These are phyloP conservation scores for Endothia cerciana DNA, from an alignment of 2,329 filamentous ascomycete genomes.

Conservation along the genomic window DNA sequence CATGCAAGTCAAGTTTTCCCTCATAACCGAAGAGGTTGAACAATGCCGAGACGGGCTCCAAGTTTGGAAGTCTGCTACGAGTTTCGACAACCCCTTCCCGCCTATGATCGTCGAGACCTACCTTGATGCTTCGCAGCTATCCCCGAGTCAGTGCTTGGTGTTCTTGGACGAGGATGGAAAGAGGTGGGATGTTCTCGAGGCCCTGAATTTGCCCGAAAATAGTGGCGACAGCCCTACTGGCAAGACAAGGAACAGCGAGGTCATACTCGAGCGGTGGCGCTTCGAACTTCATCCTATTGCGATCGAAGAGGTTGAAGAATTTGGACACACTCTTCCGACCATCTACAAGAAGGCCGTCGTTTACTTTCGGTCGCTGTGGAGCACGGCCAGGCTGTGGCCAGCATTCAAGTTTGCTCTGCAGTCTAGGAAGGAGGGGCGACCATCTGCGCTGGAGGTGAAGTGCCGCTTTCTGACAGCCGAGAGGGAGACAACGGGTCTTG, in stretches of 20 bases:
- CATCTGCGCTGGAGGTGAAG: conserved; percentile 70
- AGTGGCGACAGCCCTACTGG: conserved; percentile 50
- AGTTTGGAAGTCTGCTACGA: conserved; percentile 80
- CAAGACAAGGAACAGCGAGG: conserved; percentile 63
- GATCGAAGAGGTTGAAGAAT: conserved; percentile 56
- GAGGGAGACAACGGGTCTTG: conserved; percentile 57
- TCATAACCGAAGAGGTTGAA: conserved; percentile 91
- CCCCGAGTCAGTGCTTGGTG: conserved; percentile 84
- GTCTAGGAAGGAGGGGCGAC: conserved; percentile 71
- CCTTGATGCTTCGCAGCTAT: conserved; percentile 77
- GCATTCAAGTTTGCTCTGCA: conserved; percentile 82
- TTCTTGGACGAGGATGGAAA: conserved; percentile 87
- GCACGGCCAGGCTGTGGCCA: conserved; percentile 80
- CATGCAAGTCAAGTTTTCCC: conserved; percentile 73
- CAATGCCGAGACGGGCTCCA: conserved; percentile 80
- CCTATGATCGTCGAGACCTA: conserved; percentile 90
- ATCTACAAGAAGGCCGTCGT: conserved; percentile 98
- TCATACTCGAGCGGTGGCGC: conserved; percentile 89
- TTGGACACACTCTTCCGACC: conserved; percentile 71
- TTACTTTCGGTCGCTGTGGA: conserved; percentile 86
- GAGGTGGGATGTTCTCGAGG: conserved; percentile 88
- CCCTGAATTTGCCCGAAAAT: conserved; percentile 67
- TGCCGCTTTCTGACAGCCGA: conserved; percentile 77
- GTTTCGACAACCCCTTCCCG: conserved; percentile 75
- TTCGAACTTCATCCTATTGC: conserved; percentile 74